These are phyloP conservation scores for Fusarium sp. DNA, from an alignment of 2,329 filamentous ascomycete genomes.

Conservation along the genomic window DNA sequence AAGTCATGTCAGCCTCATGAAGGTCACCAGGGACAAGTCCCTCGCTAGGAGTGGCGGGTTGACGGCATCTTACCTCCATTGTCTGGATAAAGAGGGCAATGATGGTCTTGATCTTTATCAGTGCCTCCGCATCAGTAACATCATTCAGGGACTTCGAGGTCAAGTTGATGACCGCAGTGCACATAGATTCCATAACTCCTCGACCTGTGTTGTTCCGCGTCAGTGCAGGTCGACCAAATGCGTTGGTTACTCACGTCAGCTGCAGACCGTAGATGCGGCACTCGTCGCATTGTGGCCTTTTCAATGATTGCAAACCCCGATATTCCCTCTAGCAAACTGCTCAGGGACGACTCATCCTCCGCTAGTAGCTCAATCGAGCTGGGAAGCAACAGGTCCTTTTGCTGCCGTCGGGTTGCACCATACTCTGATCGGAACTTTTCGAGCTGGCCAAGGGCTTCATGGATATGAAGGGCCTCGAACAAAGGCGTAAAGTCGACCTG, in stretches of 20 bases:
- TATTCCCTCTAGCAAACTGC: conserved; percentile 91
- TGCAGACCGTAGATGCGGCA: conserved; percentile 82
- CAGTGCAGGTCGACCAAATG: too few relatives aligned
- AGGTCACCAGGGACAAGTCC: conserved; percentile 64
- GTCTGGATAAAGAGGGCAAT: conserved; percentile 97
- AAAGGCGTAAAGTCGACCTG: conserved; percentile 95
- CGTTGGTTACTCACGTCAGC: conserved; percentile 74
- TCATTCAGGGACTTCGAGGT: conserved; percentile 83
- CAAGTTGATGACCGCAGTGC: conserved; percentile 83
- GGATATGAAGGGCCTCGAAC: conserved; percentile 95
- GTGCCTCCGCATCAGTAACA: conserved; percentile 87
- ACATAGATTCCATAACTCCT: conserved; percentile 99
- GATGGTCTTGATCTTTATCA: conserved; percentile 95
- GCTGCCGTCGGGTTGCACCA: conserved; percentile 87
- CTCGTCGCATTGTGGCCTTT: conserved; percentile 89
- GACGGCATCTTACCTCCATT: conserved; percentile 89
- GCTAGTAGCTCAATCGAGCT: conserved; percentile 79
- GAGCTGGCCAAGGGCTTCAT: conserved; percentile 91
- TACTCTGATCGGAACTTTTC: conserved; percentile 94
- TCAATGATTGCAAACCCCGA: conserved; percentile 97
- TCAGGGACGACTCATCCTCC: conserved; percentile 88
- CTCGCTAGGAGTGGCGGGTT: conserved; percentile 70
- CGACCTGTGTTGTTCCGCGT: too few relatives aligned
- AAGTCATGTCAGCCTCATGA: conserved; percentile 71
- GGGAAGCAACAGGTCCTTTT: conserved; percentile 91